phyloP scores from a whole-genome alignment of 2,329 filamentous ascomycete species.

The Trichophyton equinum region DNA sequence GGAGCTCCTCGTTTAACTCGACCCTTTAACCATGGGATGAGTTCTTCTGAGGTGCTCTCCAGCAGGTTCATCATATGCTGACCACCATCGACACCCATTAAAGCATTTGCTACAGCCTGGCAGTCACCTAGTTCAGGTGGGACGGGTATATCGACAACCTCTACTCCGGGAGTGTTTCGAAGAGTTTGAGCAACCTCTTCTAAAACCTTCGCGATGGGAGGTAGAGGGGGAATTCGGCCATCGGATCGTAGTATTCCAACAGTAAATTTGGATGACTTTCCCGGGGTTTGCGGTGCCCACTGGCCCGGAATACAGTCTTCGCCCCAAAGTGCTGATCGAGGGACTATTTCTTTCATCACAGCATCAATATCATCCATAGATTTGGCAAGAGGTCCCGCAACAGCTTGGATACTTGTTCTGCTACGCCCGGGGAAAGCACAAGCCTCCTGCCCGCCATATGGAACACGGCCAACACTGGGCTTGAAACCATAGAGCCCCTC shows the following conservation, averaged over 20 bases:
- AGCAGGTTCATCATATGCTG: slow-evolving; percentile 46
- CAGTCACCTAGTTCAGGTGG: slow-evolving; percentile 41
- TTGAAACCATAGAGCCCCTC: slow-evolving; percentile 42
- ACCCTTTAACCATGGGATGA: slow-evolving; percentile 47
- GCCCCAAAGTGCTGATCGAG: slow-evolving; percentile 42
- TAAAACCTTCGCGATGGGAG: slow-evolving; percentile 29
- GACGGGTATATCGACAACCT: slow-evolving; percentile 47
- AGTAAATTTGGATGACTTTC: slow-evolving; percentile 24
- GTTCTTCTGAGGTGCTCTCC: slow-evolving; percentile 42
- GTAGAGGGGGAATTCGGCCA: slow-evolving; percentile 28
- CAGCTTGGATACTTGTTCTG: slow-evolving; percentile 40
- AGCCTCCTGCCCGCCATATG: slow-evolving; percentile 41
- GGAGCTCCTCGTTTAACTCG: slow-evolving; percentile 39
- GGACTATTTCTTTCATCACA: slow-evolving; percentile 41
- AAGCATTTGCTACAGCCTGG: slow-evolving; percentile 44
- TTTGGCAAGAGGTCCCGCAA: slow-evolving; percentile 32
- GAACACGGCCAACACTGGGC: slow-evolving; percentile 36
- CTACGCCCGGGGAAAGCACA: slow-evolving; percentile 36
- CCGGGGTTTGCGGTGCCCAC: slow-evolving; percentile 25
- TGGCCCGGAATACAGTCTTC: slow-evolving; percentile 33
- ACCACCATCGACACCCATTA: slow-evolving; percentile 48
- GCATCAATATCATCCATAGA: slow-evolving; percentile 31
- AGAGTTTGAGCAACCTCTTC: slow-evolving; percentile 28
- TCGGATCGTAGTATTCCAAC: slow-evolving; percentile 33
- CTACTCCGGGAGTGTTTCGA: slow-evolving; percentile 32